Evolutionary conservation across 176 grass and related monocot genomes (phyloP).

Genomic region (Carex littledalei): DNA sequence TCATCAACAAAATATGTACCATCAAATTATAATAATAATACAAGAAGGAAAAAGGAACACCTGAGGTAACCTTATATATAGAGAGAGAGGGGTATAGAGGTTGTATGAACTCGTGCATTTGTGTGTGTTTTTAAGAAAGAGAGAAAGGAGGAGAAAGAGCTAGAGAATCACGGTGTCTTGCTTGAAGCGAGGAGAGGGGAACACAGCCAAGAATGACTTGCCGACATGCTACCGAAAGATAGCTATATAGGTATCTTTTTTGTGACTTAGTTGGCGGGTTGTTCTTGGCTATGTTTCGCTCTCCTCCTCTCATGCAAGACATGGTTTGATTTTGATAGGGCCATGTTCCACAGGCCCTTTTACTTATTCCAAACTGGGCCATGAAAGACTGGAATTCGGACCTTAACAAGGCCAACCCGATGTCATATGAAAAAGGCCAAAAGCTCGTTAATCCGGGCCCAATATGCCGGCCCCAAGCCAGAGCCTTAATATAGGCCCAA

Average conservation of each 20-base stretch:
- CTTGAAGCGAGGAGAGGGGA: conserved; percentile 54
- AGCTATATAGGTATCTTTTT: neutral
- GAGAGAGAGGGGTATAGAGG: neutral
- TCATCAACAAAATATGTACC: neutral
- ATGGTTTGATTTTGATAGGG: conserved; percentile 9
- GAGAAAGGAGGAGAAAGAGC: neutral
- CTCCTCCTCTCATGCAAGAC: conserved; percentile 68
- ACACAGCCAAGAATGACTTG: conserved; percentile 94
- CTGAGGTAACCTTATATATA: conserved; percentile 9
- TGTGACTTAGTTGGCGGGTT: conserved; percentile 32
- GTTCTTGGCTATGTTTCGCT: conserved; percentile 71
- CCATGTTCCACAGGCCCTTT: no score
- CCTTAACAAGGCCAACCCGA: no score
- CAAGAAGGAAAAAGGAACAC: neutral
- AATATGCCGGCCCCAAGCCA: no score
- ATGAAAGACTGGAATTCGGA: no score
- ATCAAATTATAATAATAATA: neutral
- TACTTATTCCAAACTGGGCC: no score
- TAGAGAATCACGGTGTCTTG: conserved; percentile 15
- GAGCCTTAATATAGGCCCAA: no score
- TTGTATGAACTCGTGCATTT: neutral
- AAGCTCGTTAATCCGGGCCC: no score
- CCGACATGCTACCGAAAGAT: conserved; percentile 16
- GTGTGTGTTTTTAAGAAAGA: neutral
- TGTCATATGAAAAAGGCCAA: no score